These are phyloP conservation scores for Kalmusia sp. DNA, from an alignment of 2,329 filamentous ascomycete genomes.

Conservation along the genomic window DNA sequence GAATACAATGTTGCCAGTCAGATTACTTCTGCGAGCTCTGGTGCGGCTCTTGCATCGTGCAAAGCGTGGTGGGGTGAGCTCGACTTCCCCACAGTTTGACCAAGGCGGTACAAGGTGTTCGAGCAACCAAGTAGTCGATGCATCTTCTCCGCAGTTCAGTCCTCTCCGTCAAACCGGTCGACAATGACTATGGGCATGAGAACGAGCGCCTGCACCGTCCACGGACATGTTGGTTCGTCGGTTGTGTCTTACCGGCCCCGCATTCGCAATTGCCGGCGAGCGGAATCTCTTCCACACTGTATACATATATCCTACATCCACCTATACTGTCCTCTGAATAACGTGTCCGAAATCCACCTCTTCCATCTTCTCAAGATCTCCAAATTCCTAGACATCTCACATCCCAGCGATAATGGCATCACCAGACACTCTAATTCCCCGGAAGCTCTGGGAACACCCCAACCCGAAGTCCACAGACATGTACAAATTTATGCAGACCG, in stretches of 20 bases:
- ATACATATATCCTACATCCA: neutral
- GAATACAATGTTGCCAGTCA: neutral
- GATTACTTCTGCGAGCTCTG: no score
- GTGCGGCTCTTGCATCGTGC: no score
- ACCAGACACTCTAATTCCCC: slow-evolving; percentile 35
- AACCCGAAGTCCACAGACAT: slow-evolving; percentile 52
- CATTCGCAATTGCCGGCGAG: slow-evolving; percentile 5
- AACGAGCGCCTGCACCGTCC: neutral
- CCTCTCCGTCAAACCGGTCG: no score
- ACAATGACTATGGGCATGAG: no score
- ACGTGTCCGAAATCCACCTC: neutral
- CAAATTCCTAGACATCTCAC: neutral
- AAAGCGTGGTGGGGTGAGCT: neutral
- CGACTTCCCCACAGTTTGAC: no score
- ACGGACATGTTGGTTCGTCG: neutral
- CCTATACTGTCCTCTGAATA: neutral
- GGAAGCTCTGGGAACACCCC: slow-evolving; percentile 57
- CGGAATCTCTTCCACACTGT: neutral
- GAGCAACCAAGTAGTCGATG: no score
- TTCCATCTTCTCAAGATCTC: neutral
- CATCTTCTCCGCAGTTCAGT: no score
- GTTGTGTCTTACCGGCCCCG: neutral
- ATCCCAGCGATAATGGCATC: slow-evolving; percentile 8
- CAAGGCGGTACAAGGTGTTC: no score
- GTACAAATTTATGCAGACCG: slow-evolving; percentile 59